Evolutionary conservation across 129 eudicot species (phyloP), one percentile per base, ranked within the genome.

Genomic region (Sambucus nigra): DNA sequence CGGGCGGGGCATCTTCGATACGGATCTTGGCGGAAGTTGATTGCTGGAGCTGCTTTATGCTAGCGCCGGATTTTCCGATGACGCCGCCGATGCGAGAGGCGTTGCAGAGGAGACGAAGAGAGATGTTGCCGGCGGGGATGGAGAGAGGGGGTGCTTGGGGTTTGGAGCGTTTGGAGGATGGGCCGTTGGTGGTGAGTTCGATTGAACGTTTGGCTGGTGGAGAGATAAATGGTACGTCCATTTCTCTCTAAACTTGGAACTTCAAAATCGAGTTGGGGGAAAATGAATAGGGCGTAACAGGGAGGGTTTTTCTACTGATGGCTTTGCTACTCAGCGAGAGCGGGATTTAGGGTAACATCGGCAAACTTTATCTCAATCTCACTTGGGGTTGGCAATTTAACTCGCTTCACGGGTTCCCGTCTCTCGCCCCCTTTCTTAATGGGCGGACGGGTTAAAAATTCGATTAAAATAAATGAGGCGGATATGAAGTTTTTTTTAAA

Each of bases 61-160:
- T 21, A 20, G 69, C 53, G 40, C 98, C 98, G 35, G 88, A 67
- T 35, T 79, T 85, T 0, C 97, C 97, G 12, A 80, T 88, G 47
- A 88, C 61, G 46, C 76, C 84, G 38, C 94, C 87, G 54, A 84
- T 47, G 47, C 75, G 80, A 5, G 97, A 80, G 1, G 76, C 71
- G 64, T 75, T 92, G 76, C 91, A 80, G 67, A 83, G 75, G 18
- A 87, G 58, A 0, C 85, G 83, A 74, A 87, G 69, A 28, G 60
- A 40, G 27, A 54, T 72, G 67, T 53, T 29, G 21, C 83, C 79
- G 5, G 70, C 7, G 7, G 78, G 76, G 61, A 79, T 52, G 38
- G 15, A 2, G 11, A 64, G 64, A 1, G 76, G 77, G 17, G 80
- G 72, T 9, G 44, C 73, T 5, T 56, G 72, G 3, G 55, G 57